Base-by-base conservation (phyloP, 768 basidiomycete species). In the Omphalotus guepiniiformis region DNA sequence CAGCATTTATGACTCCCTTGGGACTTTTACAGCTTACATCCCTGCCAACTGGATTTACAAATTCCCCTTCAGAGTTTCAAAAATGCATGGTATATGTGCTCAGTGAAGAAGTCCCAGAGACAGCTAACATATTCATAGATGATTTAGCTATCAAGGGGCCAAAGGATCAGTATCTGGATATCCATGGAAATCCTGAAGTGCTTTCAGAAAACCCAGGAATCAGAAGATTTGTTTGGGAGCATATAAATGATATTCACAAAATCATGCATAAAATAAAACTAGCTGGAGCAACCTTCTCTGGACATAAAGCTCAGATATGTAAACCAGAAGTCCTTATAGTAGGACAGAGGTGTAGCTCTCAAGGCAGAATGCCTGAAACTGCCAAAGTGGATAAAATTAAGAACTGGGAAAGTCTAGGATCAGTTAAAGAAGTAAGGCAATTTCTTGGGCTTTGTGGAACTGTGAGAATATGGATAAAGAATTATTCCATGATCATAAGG, bases 41-140 rank as follows among this genome's bases (percentile, higher is more conserved):
- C n/a, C n/a, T n/a, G n/a, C n/a, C n/a, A n/a, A n/a, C n/a, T n/a
- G 75, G 73, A 1, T 70, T 58, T 35, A 73, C 72, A 0, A 74
- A 75, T 21, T 66, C 58, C 0, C 60, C 57, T 1, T 47, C 51
- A 3, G 60, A 58, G 49, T 70, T 64, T 36, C 67, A 69, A 27
- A 58, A 63, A 21, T 57, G 61, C 34, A 62, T 67, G 51, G 54
- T 54, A 0, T 67, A 65, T 21, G 51, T 73, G 2, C 26, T 72
- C 0, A 53, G 68, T 16, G 48, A 63, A 19, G 62, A 71, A 51
- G 67, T 58, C 25, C 56, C 53, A 0, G 19, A 57, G 21, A 19
- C 35, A 5, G 49, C 54, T 4, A 61, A 60, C 18, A 52, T 55
- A 3, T 67, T 65, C 30, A 62, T 66, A 8, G 65, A 69, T 48